Evolutionary conservation across 345 rosid genomes (phyloP), one percentile per base, ranked within the genome.

Genomic region (Laguncularia racemosa): DNA sequence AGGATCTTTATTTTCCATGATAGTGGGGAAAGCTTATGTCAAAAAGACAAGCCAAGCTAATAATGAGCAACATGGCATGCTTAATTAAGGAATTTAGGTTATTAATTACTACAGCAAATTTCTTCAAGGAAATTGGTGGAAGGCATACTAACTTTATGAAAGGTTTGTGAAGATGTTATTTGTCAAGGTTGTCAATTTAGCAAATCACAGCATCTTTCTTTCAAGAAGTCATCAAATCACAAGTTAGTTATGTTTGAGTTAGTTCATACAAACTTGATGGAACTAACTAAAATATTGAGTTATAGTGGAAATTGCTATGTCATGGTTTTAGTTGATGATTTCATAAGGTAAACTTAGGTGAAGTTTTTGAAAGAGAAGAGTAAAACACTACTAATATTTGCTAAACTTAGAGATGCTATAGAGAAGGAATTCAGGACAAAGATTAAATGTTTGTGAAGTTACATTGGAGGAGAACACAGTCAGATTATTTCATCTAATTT

Each of bases 191-290:
- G 58, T 13, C 56, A 53, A 53, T 71, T 45, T 53, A 26, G 58
- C 0, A 66, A 66, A 18, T 54, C 64, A 26, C 64, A 66, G 47
- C 15, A 43, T 2, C 64, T 71, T 48, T 58, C 61, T 7, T 58
- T 66, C 33, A 48, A 53, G 33, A 50, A 40, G 1, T 44, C 65
- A 33, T 33, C 40, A 33, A 33, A 9, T 33, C 40, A 9, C 40
- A 33, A 4, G 7, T 33, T 10, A 6, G 11, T 9, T 33, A 2
- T 33, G 40, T 33, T 33, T 33, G 40, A 33, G 40, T 33, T 33
- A 10, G 40, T 33, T 33, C 11, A 33, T 33, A 33, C 6, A 9
- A 10, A 33, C 11, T 33, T 33, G 40, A 33, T 33, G 11, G 40
- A 1, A 33, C 11, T 1, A 33, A 9, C 0, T 1, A 33, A 33